Evolutionary conservation across 2,329 filamentous ascomycete species (phyloP), one percentile per base, ranked within the genome.

Genomic region (Elsinoe perseae): DNA sequence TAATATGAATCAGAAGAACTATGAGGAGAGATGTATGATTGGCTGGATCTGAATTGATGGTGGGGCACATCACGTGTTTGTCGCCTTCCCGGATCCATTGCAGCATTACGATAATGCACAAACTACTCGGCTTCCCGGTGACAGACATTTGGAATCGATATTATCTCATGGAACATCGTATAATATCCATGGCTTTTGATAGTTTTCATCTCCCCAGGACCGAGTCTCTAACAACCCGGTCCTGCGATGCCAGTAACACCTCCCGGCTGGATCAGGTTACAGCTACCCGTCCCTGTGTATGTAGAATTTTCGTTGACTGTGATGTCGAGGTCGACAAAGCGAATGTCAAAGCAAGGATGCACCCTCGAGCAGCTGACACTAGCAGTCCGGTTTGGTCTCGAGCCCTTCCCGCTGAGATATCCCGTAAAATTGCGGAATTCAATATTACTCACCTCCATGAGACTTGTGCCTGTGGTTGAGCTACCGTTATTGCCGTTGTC

Each of bases 371-470:
- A 81, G 38, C 71, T 74, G 0, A 80, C 68, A n/a, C 65, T 68
- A 3, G 72, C 71, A 5, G 69, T 72, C 50, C 34, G 46, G 6
- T 56, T 54, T 14, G 48, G 48, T 16, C 64, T 67, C 4, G 63
- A 69, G 7, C 62, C 62, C 38, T 50, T 63, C 1, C 63, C 68
- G n/a, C 69, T 63, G 10, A 76, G 63, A 56, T 71, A 75, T 1
- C 78, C 78, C 0, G 74, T 77, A 56, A 80, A 80, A 59, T 80
- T 79, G 25, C 73, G 70, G 64, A 77, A 80, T 1, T 68, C 68
- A 14, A 80, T 64, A 57, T 80, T 74, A 0, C 69, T 74, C 43
- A 81, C 65, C 9, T 70, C 66, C 75, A 81, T 77, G 58, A 75
- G 71, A 43, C 73, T 77, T 6, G 76, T 79, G 0, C 78, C 78